Conservation (phyloP, 108 stramenopile genomes). For the Parietichytrium sp. region DNA sequence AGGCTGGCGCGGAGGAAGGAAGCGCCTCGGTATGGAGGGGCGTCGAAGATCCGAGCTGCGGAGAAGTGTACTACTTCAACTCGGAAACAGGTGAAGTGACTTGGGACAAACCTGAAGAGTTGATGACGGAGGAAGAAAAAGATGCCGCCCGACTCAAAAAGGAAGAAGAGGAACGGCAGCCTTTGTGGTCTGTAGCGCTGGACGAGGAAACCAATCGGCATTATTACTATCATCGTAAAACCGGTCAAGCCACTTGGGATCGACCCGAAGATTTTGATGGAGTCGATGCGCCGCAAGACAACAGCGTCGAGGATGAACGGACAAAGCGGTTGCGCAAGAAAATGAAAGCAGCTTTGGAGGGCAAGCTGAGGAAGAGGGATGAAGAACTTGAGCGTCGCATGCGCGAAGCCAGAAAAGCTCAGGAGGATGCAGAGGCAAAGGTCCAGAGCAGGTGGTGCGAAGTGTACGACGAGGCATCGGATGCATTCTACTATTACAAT, state of each 20-base stretch:
- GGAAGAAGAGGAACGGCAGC: not conserved
- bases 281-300: not conserved
- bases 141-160: not conserved
- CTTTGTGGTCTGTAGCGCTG: not conserved
- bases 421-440: not conserved
- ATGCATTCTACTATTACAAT: conserved; percentile 13
- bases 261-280: not conserved
- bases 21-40: no score
- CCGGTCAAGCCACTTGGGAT: not conserved
- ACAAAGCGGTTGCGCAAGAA: not conserved
- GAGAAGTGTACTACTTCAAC: conserved; percentile 62
- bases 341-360: not conserved
- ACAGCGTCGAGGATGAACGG: not conserved
- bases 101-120: conserved; percentile 67
- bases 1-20: conserved; percentile 2
- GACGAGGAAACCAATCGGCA: not conserved
- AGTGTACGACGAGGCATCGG: not conserved
- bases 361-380: not conserved
- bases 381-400: not conserved
- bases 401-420: not conserved
- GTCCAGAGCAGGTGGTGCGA: not conserved
- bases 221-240: not conserved
- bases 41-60: conserved; percentile 46
- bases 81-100: conserved; percentile 63
- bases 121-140: not conserved